phyloP scores from a whole-genome alignment of 2,329 filamentous ascomycete species.

The Reticulascus tulasneorum region DNA sequence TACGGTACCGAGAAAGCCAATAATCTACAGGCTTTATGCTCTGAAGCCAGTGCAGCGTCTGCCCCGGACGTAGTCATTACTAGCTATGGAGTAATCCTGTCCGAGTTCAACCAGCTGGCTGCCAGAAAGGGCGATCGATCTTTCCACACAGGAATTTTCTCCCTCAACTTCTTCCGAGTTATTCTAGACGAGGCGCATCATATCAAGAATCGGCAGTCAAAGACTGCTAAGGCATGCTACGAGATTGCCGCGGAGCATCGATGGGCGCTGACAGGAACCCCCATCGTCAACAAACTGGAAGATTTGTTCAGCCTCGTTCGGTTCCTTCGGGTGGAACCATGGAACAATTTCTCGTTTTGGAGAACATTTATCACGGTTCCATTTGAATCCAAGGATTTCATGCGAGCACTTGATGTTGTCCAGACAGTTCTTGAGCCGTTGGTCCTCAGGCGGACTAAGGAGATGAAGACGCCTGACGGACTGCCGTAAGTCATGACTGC shows the following conservation, averaged over 20 bases:
- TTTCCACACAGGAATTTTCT: conserved; percentile 74
- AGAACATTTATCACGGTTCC: conserved; percentile 97
- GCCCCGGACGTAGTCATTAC: conserved; percentile 92
- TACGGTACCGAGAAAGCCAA: conserved; percentile 82
- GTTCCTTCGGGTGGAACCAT: conserved; percentile 91
- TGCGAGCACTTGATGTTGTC: conserved; percentile 90
- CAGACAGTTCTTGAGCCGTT: conserved; percentile 94
- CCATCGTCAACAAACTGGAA: conserved; percentile 93
- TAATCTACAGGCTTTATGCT: conserved; percentile 77
- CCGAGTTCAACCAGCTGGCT: conserved; percentile 76
- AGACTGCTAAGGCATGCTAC: conserved; percentile 93
- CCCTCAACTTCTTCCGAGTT: conserved; percentile 87
- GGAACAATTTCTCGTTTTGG: conserved; percentile 99
- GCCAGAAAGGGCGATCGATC: conserved; percentile 62
- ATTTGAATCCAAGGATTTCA: conserved; percentile 92
- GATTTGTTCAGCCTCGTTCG: conserved; percentile 91
- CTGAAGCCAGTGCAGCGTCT: conserved; percentile 64
- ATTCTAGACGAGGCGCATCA: conserved; percentile 94
- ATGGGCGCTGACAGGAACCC: conserved; percentile 92
- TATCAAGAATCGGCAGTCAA: conserved; percentile 87
- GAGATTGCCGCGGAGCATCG: conserved; percentile 80
- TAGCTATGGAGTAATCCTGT: conserved; percentile 87
- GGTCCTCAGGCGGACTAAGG: conserved; percentile 92
- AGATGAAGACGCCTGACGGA: conserved; percentile 93
- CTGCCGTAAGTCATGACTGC: conserved; percentile 29